These are phyloP conservation scores for Colletotrichum sp. DNA, from an alignment of 2,329 filamentous ascomycete genomes.

Conservation along the genomic window DNA sequence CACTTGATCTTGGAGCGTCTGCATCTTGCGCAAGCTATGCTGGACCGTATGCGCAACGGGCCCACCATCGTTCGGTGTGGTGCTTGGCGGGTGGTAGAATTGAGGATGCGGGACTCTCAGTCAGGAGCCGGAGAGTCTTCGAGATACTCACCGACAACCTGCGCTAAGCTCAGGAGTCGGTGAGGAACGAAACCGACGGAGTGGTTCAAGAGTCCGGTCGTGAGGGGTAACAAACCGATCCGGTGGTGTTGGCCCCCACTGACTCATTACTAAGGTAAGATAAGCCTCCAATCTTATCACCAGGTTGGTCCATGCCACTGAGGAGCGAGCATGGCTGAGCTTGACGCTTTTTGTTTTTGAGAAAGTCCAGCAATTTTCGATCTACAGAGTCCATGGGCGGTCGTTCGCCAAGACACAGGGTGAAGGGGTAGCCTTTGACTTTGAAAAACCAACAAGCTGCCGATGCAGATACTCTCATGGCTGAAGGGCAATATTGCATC, in stretches of 20 bases:
- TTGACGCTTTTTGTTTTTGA: neutral
- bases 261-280: neutral
- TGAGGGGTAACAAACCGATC: neutral
- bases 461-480: neutral
- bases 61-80: slow-evolving; percentile 31
- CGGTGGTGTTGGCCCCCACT: neutral
- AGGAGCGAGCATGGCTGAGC: neutral
- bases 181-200: neutral
- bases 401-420: neutral
- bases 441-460: neutral
- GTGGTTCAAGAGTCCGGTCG: neutral
- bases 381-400: neutral
- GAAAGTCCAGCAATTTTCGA: neutral
- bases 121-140: neutral
- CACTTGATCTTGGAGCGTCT: slow-evolving; percentile 87
- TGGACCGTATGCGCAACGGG: slow-evolving; percentile 68
- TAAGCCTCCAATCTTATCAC: neutral
- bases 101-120: neutral
- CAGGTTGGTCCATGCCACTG: neutral
- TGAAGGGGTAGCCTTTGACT: neutral
- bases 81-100: neutral
- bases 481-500: neutral
- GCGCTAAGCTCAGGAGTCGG: neutral
- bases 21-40: slow-evolving; percentile 78
- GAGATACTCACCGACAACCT: neutral